Conservation (phyloP, 2,329 filamentous ascomycete genomes). For the Annulohypoxylon truncatum region DNA sequence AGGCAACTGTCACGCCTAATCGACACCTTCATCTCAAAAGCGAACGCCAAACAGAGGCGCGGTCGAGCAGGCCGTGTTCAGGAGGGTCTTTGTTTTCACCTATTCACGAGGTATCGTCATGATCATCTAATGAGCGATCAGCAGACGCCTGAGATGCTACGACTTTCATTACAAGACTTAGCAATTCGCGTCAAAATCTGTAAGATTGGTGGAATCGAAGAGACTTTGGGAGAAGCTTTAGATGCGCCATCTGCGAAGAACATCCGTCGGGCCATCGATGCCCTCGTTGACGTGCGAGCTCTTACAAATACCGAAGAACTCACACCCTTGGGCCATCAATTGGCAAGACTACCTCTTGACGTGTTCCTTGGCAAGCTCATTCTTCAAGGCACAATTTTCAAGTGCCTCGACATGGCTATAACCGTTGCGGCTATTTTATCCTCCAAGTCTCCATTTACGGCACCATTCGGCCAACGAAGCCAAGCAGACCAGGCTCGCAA, state of each 20-base stretch:
- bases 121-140: slow-evolving; percentile 88
- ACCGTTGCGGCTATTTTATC: slow-evolving; percentile 94
- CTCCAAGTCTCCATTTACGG: slow-evolving; percentile 92
- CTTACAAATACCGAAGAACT: slow-evolving; percentile 84
- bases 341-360: slow-evolving; percentile 90
- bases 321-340: slow-evolving; percentile 85
- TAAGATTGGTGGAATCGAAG: slow-evolving; percentile 92
- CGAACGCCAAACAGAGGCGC: slow-evolving; percentile 94
- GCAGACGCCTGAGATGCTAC: slow-evolving; percentile 95
- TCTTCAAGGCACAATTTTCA: slow-evolving; percentile 85
- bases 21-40: slow-evolving; percentile 93
- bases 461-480: slow-evolving; percentile 83
- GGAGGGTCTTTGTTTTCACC: slow-evolving; percentile 92
- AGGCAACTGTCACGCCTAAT: slow-evolving; percentile 90
- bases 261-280: slow-evolving; percentile 91
- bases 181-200: slow-evolving; percentile 98
- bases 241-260: slow-evolving; percentile 93
- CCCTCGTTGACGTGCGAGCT: slow-evolving; percentile 91
- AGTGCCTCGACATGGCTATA: slow-evolving; percentile 89
- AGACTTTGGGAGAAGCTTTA: slow-evolving; percentile 86
- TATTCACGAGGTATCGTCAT: slow-evolving; percentile 91
- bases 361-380: slow-evolving; percentile 96
- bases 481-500: slow-evolving; percentile 84
- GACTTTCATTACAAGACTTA: slow-evolving; percentile 91
- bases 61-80: slow-evolving; percentile 96